Evolutionary conservation across 352 stramenopile genomes (phyloP).

Genomic region (Phytophthora parvispora): DNA sequence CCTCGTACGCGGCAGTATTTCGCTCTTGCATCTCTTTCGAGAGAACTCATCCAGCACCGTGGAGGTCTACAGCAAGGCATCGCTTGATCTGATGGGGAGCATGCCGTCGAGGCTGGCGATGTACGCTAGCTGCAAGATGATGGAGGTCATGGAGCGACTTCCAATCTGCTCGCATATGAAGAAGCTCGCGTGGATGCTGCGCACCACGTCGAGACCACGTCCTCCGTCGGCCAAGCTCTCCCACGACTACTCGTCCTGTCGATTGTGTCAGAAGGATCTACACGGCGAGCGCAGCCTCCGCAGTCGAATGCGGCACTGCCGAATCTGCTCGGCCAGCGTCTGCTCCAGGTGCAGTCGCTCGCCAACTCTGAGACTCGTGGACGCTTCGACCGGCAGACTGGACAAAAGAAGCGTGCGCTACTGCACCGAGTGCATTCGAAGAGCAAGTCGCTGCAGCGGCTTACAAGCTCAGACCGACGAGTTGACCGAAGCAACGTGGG

Average conservation of each 20-base stretch:
- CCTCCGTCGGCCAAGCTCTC: constrained; percentile 2
- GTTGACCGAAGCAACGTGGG: constrained; percentile 2
- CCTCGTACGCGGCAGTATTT: constrained; percentile 33
- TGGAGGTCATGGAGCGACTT: constrained; percentile 18
- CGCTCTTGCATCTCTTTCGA: constrained; percentile 21
- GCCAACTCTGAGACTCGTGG: constrained; percentile 1
- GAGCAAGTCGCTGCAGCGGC: background rate
- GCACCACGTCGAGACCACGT: background rate
- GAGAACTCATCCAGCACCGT: constrained; percentile 2
- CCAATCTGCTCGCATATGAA: constrained; percentile 24
- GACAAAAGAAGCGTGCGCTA: constrained; percentile 5
- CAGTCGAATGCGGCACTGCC: background rate
- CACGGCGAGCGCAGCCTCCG: constrained; percentile 8
- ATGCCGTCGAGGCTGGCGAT: constrained; percentile 7
- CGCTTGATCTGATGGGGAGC: constrained; percentile 7
- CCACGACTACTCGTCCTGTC: constrained; percentile 4
- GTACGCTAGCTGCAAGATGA: constrained; percentile 18
- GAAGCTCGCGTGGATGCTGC: constrained; percentile 33
- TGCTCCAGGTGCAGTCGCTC: constrained; percentile 7
- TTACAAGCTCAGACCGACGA: constrained; percentile 21
- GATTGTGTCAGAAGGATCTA: constrained; percentile 15
- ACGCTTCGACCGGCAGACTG: background rate
- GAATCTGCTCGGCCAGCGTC: constrained; percentile 1
- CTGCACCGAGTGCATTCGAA: constrained; percentile 16
- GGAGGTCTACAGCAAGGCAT: constrained; percentile 15